A percentile compares a stretch with the other conserved stretches of the same genome.
phyloP scores from a whole-genome alignment of 2,329 filamentous ascomycete species.

The Ramularia collo-cygni region DNA sequence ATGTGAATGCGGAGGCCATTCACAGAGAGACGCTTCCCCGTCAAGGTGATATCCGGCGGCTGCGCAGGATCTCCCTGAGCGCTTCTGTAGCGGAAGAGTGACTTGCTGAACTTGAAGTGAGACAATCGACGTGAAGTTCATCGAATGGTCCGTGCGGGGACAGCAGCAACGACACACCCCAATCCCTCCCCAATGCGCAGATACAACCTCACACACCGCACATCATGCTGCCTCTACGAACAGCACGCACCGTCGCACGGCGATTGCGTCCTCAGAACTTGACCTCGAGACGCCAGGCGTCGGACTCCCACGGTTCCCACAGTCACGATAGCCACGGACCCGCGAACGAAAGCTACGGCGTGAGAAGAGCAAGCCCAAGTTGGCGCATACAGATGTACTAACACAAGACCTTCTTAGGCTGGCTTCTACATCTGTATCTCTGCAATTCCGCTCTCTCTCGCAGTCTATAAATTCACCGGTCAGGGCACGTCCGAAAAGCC shows the following conservation, averaged over 20 bases:
- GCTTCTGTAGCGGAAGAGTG: too few relatives aligned
- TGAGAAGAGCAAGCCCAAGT: slow-evolving; percentile 29
- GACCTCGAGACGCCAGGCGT: slow-evolving; percentile 36
- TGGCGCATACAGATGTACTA: neutral
- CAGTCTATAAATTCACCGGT: slow-evolving; percentile 41
- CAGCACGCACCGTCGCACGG: slow-evolving; percentile 24
- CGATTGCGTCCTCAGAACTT: slow-evolving; percentile 27
- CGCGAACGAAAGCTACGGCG: slow-evolving; percentile 45
- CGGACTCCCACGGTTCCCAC: slow-evolving; percentile 32
- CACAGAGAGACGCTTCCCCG: too few relatives aligned
- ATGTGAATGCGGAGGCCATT: too few relatives aligned
- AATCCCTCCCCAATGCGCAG: slow-evolving; percentile 1
- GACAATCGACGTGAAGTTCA: too few relatives aligned
- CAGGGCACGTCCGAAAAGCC: slow-evolving; percentile 34
- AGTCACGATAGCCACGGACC: slow-evolving; percentile 32
- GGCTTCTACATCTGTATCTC: slow-evolving; percentile 44
- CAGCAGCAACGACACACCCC: too few relatives aligned
- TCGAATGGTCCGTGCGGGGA: too few relatives aligned
- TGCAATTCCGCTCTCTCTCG: slow-evolving; percentile 39
- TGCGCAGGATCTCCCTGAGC: too few relatives aligned
- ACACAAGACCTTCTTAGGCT: slow-evolving; percentile 29
- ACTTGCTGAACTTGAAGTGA: too few relatives aligned
- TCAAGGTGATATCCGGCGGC: too few relatives aligned
- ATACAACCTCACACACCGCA: neutral
- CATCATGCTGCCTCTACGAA: neutral